A percentile compares a stretch with the other conserved stretches of the same genome.
These are phyloP conservation scores for Aspergillus taichungensis DNA, from an alignment of 495 filamentous ascomycete genomes.

Conservation along the genomic window DNA sequence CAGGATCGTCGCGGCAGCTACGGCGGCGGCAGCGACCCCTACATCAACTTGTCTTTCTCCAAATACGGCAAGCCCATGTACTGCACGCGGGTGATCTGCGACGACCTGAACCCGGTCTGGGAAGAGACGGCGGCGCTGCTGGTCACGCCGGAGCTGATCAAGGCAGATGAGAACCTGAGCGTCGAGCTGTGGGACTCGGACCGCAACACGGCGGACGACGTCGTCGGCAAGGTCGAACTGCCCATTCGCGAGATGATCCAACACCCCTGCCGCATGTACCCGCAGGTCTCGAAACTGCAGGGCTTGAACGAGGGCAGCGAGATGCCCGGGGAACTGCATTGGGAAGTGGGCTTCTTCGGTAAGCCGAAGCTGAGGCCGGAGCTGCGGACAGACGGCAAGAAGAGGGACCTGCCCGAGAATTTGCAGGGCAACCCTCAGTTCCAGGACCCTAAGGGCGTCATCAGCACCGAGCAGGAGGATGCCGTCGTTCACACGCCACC, in stretches of 20 bases:
- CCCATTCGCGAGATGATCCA: constrained; percentile 92
- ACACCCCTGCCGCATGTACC: constrained; percentile 85
- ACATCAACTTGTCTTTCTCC: constrained; percentile 65
- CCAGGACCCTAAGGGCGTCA: constrained; percentile 80
- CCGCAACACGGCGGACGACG: constrained; percentile 79
- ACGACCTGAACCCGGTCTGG: constrained; percentile 91
- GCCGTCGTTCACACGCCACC: constrained; percentile 84
- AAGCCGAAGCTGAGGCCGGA: constrained; percentile 80
- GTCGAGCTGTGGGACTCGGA: constrained; percentile 96
- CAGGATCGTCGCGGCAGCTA: constrained; percentile 76
- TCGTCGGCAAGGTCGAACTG: constrained; percentile 88
- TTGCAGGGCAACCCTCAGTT: constrained; percentile 67
- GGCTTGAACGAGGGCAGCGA: constrained; percentile 73
- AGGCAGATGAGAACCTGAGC: constrained; percentile 83
- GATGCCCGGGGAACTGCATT: constrained; percentile 90
- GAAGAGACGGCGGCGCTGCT: constrained; percentile 82
- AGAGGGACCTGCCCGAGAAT: constrained; percentile 60
- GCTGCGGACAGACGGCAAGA: constrained; percentile 76
- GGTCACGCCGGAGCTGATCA: constrained; percentile 80
- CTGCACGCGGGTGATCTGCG: constrained; percentile 88
- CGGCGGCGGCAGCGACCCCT: constrained; percentile 90
- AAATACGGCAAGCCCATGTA: constrained; percentile 99
- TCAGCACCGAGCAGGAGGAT: constrained; percentile 68
- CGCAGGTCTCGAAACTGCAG: constrained; percentile 74
- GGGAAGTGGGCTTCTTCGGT: constrained; percentile 91